Evolutionary conservation across 768 basidiomycete genomes (phyloP), one percentile per base, ranked within the genome.

Genomic region (Kwoniella pini): DNA sequence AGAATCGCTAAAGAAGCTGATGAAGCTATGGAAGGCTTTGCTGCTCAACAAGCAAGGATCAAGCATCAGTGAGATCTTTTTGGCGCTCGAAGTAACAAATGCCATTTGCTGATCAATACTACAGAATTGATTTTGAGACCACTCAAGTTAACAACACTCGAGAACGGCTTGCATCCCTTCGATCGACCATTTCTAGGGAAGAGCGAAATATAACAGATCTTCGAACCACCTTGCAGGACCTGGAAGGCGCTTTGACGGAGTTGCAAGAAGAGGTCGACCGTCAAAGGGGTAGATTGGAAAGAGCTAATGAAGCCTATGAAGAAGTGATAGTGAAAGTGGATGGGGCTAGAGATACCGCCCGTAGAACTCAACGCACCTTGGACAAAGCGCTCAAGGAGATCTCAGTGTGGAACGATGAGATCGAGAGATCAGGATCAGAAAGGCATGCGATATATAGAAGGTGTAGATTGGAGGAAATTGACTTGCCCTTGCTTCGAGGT

Each of bases 311-410:
- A 4, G 83, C 82, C 24, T 79, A 87, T 12, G 83, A 88, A 2
- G 84, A 80, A 17, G 88, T 86, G 0, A 82, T 85, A 58, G 80
- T 72, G 42, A 87, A 88, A 54, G 80, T 91, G 44, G 85, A 82
- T 57, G 84, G 85, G 39, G 86, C 85, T 21, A 91, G 91, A 80
- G 85, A 84, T 71, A 83, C 83, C 1, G 84, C 88, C 11, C 71
- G 80, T 12, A 90, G 87, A 69, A 85, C 90, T 2, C 82, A 85
- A 10, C 91, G 87, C 71, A 83, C 83, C 0, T 82, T 96, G 40
- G 95, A 99, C 69, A 87, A 89, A 67, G 88, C 87, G 0, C 74
- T 93, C 68, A 97, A 97, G 78, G 94, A 98, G 74, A 92, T 98
- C 50, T 86, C 88, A 6, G 80, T 81, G 15, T 87, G 86, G 93